Percentiles rank a stretch among this genome's conserved stretches.
phyloP scores from a whole-genome alignment of 2,329 filamentous ascomycete genomes.

The Ceratocystis destructans region DNA sequence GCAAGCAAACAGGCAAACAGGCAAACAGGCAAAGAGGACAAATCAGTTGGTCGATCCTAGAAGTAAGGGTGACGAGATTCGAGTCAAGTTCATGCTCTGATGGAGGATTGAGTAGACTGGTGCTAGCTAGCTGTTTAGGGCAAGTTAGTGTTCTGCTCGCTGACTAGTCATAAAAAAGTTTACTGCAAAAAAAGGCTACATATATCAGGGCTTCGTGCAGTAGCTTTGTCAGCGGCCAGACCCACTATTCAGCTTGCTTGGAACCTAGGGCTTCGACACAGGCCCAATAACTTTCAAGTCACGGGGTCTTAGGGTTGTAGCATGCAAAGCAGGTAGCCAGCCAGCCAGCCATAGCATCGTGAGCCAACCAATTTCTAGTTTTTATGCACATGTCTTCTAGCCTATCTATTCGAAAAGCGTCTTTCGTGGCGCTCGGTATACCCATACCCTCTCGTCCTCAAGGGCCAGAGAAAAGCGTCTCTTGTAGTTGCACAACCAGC shows the following conservation, averaged over 20 bases:
- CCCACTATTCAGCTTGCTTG: constrained; percentile 10
- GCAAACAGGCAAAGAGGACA: no score
- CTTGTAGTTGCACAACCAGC: no score
- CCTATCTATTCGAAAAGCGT: background rate
- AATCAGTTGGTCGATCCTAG: no score
- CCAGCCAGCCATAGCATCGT: background rate
- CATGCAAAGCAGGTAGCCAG: background rate
- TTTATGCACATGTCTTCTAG: background rate
- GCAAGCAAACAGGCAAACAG: no score
- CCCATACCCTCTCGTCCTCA: background rate
- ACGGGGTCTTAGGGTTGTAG: background rate
- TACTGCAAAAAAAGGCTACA: background rate
- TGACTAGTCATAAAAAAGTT: background rate
- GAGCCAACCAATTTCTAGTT: background rate
- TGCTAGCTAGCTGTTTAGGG: no score
- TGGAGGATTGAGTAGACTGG: no score
- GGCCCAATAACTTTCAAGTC: background rate
- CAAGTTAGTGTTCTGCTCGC: no score
- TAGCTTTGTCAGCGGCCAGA: background rate
- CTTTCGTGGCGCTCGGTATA: background rate
- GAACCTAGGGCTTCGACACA: background rate
- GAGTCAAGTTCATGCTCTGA: no score
- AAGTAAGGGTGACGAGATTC: no score
- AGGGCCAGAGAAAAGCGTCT: background rate
- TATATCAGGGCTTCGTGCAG: background rate